phyloP scores from a whole-genome alignment of 306 rosid species.

The Glycyrrhiza uralensis region DNA sequence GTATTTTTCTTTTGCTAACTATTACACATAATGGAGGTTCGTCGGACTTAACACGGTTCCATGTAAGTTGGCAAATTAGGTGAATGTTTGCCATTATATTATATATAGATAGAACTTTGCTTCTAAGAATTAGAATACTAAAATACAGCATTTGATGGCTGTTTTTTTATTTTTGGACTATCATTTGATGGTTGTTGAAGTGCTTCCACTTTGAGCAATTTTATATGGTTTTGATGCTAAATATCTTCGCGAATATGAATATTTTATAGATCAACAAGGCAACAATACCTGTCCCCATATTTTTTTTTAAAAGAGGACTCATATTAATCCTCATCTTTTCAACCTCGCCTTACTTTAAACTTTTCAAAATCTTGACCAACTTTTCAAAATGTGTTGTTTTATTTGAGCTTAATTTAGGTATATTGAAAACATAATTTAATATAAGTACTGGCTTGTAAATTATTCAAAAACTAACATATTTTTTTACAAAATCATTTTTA shows the following conservation, averaged over 20 bases:
- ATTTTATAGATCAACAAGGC: background rate
- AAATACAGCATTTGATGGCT: background rate
- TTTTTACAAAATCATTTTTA: background rate
- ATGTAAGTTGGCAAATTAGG: constrained; percentile 13
- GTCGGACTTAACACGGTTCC: background rate
- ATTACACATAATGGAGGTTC: background rate
- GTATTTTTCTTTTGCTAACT: background rate
- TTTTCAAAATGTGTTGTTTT: background rate
- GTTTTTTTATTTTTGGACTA: background rate
- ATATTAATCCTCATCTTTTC: background rate
- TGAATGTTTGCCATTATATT: background rate
- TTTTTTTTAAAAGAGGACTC: background rate
- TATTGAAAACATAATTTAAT: no score
- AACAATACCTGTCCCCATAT: background rate
- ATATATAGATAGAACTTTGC: background rate
- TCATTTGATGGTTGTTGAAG: constrained; percentile 11
- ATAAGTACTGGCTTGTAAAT: no score
- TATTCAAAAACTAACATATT: no score
- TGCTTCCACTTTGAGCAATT: constrained; percentile 11
- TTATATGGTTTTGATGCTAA: background rate
- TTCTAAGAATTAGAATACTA: constrained; percentile 8
- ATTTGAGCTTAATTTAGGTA: background rate
- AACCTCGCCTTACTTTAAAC: background rate
- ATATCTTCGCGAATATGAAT: background rate
- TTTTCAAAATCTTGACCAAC: background rate